Evolutionary conservation across 805 yeast genomes (phyloP).

Genomic region (Candida piceae): DNA sequence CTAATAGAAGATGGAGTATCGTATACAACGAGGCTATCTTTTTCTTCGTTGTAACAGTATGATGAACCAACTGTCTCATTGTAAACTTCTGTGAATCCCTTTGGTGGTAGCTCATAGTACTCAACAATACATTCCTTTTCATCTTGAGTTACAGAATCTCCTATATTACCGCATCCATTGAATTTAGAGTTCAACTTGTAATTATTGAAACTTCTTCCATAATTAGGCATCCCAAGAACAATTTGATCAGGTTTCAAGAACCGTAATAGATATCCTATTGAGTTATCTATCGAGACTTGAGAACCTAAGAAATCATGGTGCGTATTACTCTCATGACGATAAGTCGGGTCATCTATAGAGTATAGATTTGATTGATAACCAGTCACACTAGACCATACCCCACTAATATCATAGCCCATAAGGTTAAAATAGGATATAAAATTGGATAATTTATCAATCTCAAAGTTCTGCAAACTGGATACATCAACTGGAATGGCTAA

Average conservation of each 20-base stretch:
- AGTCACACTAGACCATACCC: conserved; percentile 61
- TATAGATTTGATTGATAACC: conserved; percentile 72
- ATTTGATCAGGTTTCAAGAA: conserved; percentile 35
- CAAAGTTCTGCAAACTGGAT: conserved; percentile 38
- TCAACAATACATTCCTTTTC: conserved; percentile 18
- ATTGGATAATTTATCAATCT: conserved; percentile 50
- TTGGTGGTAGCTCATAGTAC: conserved; percentile 22
- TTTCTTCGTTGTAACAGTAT: conserved; percentile 39
- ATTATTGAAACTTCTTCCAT: conserved; percentile 46
- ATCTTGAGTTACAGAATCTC: conserved; percentile 4
- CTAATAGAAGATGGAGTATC: conserved; percentile 55
- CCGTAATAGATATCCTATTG: conserved; percentile 30
- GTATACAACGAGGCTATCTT: conserved; percentile 48
- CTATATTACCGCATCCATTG: conserved; percentile 18
- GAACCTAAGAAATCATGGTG: conserved; percentile 21
- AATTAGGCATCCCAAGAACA: conserved; percentile 81
- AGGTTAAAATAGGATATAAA: conserved; percentile 70
- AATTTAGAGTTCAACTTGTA: conserved; percentile 9
- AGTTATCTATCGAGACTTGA: conserved; percentile 39
- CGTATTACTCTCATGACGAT: not conserved
- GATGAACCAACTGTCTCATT: conserved; percentile 54
- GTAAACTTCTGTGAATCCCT: conserved; percentile 36
- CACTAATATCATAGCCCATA: conserved; percentile 89
- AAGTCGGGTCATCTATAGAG: conserved; percentile 1
- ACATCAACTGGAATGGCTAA: conserved; percentile 73